phyloP scores from a whole-genome alignment of 345 rosid genomes.

The Citrus maxima region DNA sequence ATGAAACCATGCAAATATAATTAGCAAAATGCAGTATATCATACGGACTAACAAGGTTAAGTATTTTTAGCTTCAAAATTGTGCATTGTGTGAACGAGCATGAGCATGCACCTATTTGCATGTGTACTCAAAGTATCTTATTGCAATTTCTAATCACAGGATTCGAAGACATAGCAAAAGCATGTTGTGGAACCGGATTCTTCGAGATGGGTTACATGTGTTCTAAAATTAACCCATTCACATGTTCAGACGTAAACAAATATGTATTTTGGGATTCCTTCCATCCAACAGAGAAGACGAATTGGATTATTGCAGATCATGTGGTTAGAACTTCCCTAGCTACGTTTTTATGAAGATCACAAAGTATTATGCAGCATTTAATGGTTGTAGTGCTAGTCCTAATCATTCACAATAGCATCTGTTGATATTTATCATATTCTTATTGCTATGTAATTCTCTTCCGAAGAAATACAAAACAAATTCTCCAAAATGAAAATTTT shows the following conservation, averaged over 20 bases:
- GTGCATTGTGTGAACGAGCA: background rate
- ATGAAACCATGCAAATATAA: background rate
- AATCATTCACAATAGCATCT: background rate
- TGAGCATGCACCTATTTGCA: background rate
- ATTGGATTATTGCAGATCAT: constrained; percentile 35
- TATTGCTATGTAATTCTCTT: background rate
- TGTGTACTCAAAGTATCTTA: constrained; percentile 2
- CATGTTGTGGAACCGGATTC: constrained; percentile 70
- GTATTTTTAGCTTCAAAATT: constrained; percentile 1
- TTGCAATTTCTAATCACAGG: constrained; percentile 36
- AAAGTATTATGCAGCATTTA: background rate
- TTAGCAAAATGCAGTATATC: background rate
- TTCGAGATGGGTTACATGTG: constrained; percentile 70
- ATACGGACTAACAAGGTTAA: background rate
- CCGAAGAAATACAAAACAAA: background rate
- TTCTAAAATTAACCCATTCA: constrained; percentile 41
- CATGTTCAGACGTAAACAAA: constrained; percentile 55
- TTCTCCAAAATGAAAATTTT: background rate
- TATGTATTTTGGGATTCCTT: constrained; percentile 72
- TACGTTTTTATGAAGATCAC: constrained; percentile 28
- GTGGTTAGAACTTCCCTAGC: constrained; percentile 32
- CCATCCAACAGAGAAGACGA: constrained; percentile 70
- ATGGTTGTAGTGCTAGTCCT: background rate
- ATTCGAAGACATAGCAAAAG: constrained; percentile 42
- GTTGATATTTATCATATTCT: background rate